Percentiles rank a stretch among this genome's conserved stretches.
phyloP scores from a whole-genome alignment of 129 eudicot genomes.

The Smallanthus sonchifolius region DNA sequence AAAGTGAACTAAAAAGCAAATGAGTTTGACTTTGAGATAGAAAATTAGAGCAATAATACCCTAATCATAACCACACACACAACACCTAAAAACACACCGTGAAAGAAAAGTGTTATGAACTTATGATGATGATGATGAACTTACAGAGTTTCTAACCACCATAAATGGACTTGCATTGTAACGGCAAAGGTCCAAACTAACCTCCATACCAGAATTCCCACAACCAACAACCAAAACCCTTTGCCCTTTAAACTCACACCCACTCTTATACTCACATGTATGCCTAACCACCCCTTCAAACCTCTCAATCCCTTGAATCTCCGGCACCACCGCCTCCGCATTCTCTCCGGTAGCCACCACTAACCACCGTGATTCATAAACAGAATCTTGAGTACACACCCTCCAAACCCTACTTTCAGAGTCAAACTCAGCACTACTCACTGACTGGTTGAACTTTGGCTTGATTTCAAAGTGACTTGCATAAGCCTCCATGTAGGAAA shows the following conservation, averaged over 20 bases:
- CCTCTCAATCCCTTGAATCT: slow-evolving; percentile 60
- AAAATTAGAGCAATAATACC: slow-evolving; percentile 20
- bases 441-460: slow-evolving; percentile 63
- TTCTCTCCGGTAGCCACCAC: slow-evolving; percentile 97
- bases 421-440: slow-evolving; percentile 53
- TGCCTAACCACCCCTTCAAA: slow-evolving; percentile 63
- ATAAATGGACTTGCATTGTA: slow-evolving; percentile 64
- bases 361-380: slow-evolving; percentile 60
- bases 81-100: slow-evolving; percentile 22
- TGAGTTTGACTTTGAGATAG: neutral
- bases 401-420: slow-evolving; percentile 44
- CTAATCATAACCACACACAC: slow-evolving; percentile 33
- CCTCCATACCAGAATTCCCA: slow-evolving; percentile 99
- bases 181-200: slow-evolving; percentile 86
- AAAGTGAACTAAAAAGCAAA: neutral
- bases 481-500: slow-evolving; percentile 73
- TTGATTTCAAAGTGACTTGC: slow-evolving; percentile 58
- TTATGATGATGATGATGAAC: slow-evolving; percentile 37
- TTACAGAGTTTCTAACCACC: slow-evolving; percentile 93
- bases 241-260: slow-evolving; percentile 40
- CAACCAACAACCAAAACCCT: slow-evolving; percentile 87
- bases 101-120: neutral
- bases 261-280: slow-evolving; percentile 71
- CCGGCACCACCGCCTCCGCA: slow-evolving; percentile 83
- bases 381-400: slow-evolving; percentile 49